These are phyloP conservation scores for Venturia oleaginea DNA, from an alignment of 2,329 filamentous ascomycete genomes.

Conservation along the genomic window DNA sequence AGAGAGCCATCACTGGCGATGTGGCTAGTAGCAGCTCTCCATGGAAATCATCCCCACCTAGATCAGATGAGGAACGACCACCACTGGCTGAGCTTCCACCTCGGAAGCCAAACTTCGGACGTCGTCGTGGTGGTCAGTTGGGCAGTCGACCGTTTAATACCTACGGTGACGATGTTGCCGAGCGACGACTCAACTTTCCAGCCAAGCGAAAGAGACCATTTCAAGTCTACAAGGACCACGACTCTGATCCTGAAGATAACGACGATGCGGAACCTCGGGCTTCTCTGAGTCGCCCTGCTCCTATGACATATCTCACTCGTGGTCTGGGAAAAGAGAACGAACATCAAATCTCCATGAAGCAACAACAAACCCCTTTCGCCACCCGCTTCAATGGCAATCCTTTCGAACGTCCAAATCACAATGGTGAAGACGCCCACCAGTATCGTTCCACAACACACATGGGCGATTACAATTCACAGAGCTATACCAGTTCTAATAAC, in stretches of 20 bases:
- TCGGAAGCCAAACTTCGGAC: conserved; percentile 8
- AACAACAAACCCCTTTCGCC: background rate
- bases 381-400: background rate
- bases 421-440: background rate
- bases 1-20: background rate
- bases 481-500: background rate
- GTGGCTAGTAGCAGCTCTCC: background rate
- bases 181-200: background rate
- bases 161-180: background rate
- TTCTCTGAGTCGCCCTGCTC: background rate
- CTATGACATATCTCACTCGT: conserved; percentile 1
- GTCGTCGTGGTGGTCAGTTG: conserved; percentile 1
- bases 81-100: background rate
- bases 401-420: background rate
- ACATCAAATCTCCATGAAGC: background rate
- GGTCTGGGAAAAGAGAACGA: conserved; percentile 4
- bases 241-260: conserved; percentile 5
- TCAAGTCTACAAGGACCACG: conserved; percentile 3
- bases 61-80: background rate
- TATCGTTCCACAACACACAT: background rate
- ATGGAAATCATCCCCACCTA: background rate
- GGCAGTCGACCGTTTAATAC: background rate
- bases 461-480: background rate
- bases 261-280: background rate
- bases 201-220: background rate